phyloP scores from a whole-genome alignment of 78 protist species.

The Tieghemostelium lacteum region DNA sequence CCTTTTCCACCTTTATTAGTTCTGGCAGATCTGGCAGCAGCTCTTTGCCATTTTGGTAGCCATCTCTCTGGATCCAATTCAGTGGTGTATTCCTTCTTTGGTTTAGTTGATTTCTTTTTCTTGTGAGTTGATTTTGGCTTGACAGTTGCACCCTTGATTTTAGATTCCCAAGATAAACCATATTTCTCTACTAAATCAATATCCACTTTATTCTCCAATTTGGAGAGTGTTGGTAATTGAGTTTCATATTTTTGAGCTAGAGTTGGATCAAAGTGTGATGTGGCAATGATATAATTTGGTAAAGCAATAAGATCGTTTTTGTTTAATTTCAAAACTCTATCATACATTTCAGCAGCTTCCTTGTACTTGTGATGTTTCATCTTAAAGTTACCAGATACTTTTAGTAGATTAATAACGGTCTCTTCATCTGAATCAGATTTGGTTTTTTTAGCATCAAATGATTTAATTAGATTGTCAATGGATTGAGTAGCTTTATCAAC shows the following conservation, averaged over 20 bases:
- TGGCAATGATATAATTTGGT: conserved; percentile 63
- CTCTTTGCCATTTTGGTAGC: conserved; percentile 77
- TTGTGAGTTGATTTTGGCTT: neutral
- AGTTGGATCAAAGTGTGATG: conserved; percentile 66
- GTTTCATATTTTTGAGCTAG: conserved; percentile 59
- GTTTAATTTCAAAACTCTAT: conserved; percentile 41
- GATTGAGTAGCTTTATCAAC: conserved; percentile 23
- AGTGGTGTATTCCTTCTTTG: conserved; percentile 38
- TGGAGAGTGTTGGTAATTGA: conserved; percentile 35
- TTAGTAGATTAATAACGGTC: conserved; percentile 8
- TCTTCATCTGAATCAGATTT: conserved; percentile 55
- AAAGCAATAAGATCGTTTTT: conserved; percentile 58
- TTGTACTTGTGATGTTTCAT: conserved; percentile 60
- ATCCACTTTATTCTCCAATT: conserved; percentile 33
- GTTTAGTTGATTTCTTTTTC: conserved; percentile 11
- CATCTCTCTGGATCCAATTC: conserved; percentile 72
- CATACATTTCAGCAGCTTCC: conserved; percentile 59
- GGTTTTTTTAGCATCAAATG: conserved; percentile 8
- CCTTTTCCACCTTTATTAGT: conserved; percentile 5
- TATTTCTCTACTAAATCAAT: conserved; percentile 46
- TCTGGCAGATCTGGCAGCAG: no score
- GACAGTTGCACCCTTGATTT: neutral
- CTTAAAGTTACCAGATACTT: conserved; percentile 56
- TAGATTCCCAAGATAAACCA: conserved; percentile 2
- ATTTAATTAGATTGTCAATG: conserved; percentile 14